Conservation (phyloP, 306 rosid genomes). For the Sechiopsis laciniata region DNA sequence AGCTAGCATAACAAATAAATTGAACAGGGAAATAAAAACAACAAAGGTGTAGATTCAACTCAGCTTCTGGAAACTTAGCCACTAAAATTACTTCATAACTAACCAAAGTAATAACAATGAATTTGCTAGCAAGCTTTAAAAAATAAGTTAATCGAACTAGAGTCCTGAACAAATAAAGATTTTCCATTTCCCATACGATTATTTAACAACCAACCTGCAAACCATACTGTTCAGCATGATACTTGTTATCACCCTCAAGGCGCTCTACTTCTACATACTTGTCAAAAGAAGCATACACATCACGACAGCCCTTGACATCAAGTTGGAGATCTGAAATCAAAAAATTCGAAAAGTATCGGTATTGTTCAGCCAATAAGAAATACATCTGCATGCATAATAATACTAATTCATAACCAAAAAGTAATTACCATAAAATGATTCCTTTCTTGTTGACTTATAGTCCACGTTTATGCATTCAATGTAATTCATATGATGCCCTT, state of each 20-base stretch:
- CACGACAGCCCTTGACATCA: conserved; percentile 96
- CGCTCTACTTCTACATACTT: conserved; percentile 98
- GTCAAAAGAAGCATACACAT: conserved; percentile 94
- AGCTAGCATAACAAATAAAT: neutral
- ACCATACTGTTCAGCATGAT: conserved; percentile 92
- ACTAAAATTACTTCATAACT: neutral
- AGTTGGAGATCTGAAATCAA: conserved; percentile 80
- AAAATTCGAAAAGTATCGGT: neutral
- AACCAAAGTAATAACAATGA: neutral
- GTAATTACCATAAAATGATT: conserved; percentile 86
- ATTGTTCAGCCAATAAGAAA: conserved; percentile 17
- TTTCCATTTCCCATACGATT: neutral
- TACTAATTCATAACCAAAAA: neutral
- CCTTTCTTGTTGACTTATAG: conserved; percentile 95
- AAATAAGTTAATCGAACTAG: neutral
- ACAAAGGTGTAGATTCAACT: too few relatives aligned
- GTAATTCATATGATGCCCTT: conserved; percentile 98
- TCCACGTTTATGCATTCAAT: conserved; percentile 99
- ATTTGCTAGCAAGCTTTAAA: neutral
- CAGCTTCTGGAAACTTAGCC: too few relatives aligned
- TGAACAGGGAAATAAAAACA: neutral
- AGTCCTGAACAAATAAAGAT: neutral
- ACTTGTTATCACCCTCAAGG: conserved; percentile 95
- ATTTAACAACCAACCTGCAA: conserved; percentile 61
- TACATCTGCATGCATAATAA: neutral